These are phyloP conservation scores for Peniophora sp. DNA, from an alignment of 1,284 basidiomycete genomes.

Conservation along the genomic window DNA sequence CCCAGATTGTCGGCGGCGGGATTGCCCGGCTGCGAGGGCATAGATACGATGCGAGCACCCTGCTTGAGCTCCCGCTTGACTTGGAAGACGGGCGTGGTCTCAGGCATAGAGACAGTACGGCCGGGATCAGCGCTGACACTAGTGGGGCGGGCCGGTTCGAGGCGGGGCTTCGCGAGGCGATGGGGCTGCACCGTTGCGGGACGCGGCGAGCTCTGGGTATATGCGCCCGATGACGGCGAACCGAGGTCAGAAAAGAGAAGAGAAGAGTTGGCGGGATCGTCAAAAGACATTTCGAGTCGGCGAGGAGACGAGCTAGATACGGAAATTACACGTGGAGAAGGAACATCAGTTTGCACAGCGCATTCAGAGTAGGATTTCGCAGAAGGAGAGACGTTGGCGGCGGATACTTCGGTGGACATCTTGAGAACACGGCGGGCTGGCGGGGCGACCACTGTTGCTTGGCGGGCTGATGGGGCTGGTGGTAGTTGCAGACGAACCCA, in stretches of 20 bases:
- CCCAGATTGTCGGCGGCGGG: constrained; percentile 1
- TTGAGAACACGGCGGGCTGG: too few species aligned
- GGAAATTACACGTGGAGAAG: constrained; percentile 1
- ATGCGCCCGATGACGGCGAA: constrained; percentile 10
- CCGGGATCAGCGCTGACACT: constrained; percentile 1
- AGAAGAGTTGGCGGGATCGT: neutral
- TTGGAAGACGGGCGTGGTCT: constrained; percentile 6
- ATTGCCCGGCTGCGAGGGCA: constrained; percentile 11
- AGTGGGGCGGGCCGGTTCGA: constrained; percentile 10
- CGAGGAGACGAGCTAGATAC: constrained; percentile 1
- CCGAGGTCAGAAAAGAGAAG: constrained; percentile 1
- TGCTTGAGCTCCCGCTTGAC: constrained; percentile 6
- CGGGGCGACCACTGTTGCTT: too few species aligned
- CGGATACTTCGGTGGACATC: too few species aligned
- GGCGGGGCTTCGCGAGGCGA: constrained; percentile 7
- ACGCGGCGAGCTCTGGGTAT: constrained; percentile 7
- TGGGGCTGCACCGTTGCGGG: neutral
- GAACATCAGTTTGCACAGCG: neutral
- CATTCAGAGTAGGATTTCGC: neutral
- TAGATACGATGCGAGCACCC: constrained; percentile 12
- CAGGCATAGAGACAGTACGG: constrained; percentile 13
- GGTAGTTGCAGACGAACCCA: too few species aligned
- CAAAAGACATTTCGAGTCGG: neutral
- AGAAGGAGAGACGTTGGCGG: too few species aligned
- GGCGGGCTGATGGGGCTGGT: too few species aligned